Base-by-base conservation (phyloP, 148 eudicot species). In the Amaranthus hypochondriacus region DNA sequence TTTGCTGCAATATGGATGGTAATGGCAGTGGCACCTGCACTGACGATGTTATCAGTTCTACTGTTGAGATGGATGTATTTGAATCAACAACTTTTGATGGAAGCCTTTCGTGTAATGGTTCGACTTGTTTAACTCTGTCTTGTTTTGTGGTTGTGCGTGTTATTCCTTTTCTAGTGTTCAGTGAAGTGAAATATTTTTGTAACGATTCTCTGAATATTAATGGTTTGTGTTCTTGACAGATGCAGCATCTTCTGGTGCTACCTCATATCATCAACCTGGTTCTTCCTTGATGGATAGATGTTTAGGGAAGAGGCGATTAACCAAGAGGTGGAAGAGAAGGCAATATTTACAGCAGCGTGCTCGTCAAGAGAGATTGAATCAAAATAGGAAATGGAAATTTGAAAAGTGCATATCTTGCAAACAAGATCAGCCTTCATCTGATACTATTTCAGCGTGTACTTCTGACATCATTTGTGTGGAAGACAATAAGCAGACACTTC, bases 1-100 rank as follows among this genome's bases (percentile, higher is more conserved):
- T 95, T 78, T 81, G 85, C 86, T 92, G 97, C 92, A 86, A 87
- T 84, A 59, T 95, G 82, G 98, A 95, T 74, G 97, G 93, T 62
- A 95, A 90, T 77, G 72, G 62, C 43, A 69, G 52, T 73, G 88
- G 85, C 55, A 47, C 68, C 28, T 77, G 81, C 73, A 68, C 75
- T 72, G 93, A 87, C 77, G 92, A 93, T 39, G 73, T 75, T 58
- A 39, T 63, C 76, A 81, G 77, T 81, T 85, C 88, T 76, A 82
- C 86, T 76, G 89, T 86, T 58, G 98, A 92, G 85, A 94, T 94
- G 98, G 98, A 94, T 84, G 89, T 94, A 56, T 71, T 83, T 69
- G 97, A 94, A 83, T 80, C 83, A 68, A 72, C 77, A 28, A 48
- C 78, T 48, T 78, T 83, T 72, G 77, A 73, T 80, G 82, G 74